phyloP scores from a whole-genome alignment of 108 stramenopile genomes.

The Fragilaria radians region DNA sequence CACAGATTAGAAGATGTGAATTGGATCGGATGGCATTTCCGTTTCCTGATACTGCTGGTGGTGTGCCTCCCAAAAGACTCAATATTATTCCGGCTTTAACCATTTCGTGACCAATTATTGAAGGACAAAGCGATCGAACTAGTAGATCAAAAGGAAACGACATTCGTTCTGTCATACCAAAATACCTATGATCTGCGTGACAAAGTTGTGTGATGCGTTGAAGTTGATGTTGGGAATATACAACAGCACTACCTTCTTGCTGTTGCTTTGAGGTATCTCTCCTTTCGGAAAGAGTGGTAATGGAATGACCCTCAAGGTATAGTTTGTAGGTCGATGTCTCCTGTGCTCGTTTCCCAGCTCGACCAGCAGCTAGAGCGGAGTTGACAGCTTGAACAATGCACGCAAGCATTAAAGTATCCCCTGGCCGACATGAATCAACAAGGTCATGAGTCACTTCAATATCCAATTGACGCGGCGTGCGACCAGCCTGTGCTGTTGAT shows the following conservation, averaged over 20 bases:
- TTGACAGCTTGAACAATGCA: constrained; percentile 87
- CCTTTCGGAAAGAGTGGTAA: constrained; percentile 48
- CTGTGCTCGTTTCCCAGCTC: constrained; percentile 72
- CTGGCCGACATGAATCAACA: constrained; percentile 92
- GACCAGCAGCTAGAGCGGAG: constrained; percentile 76
- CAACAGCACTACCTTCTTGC: constrained; percentile 7
- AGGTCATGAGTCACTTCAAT: constrained; percentile 84
- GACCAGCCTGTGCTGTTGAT: constrained; percentile 52
- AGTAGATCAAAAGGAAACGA: constrained; percentile 91
- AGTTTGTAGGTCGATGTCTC: constrained; percentile 85
- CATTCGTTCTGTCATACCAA: constrained; percentile 59
- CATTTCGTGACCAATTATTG: constrained; percentile 95
- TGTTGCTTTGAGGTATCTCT: constrained; percentile 4
- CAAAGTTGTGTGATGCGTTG: constrained; percentile 67
- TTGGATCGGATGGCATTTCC: constrained; percentile 64
- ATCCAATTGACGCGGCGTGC: constrained; percentile 82
- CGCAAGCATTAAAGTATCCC: constrained; percentile 88
- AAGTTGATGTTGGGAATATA: constrained; percentile 63
- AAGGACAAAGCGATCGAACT: constrained; percentile 88
- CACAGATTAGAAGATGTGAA: constrained; percentile 75
- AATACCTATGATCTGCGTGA: constrained; percentile 82
- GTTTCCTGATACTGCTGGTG: constrained; percentile 25
- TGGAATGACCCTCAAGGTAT: constrained; percentile 84
- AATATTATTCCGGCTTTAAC: constrained; percentile 97
- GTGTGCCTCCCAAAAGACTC: constrained; percentile 92